Evolutionary conservation across 2,329 filamentous ascomycete genomes (phyloP).

Genomic region (Apiospora sp.): DNA sequence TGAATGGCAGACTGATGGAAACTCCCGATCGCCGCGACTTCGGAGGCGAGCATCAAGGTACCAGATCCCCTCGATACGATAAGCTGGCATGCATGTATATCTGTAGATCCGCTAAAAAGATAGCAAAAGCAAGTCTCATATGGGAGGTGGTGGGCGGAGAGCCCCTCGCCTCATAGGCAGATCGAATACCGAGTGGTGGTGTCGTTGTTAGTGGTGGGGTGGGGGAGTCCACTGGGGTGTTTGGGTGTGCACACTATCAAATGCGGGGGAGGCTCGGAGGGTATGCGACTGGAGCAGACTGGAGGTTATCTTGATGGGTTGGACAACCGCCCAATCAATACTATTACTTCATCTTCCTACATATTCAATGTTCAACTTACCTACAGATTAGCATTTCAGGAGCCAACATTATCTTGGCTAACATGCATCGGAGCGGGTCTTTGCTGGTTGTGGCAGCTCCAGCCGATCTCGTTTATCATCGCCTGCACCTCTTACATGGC

Average conservation of each 20-base stretch:
- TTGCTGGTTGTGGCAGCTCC: constrained; percentile 2
- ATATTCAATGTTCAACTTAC: background rate
- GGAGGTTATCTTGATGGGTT: background rate
- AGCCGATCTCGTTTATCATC: background rate
- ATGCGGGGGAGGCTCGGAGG: constrained; percentile 14
- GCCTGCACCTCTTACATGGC: background rate
- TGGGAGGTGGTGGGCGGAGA: background rate
- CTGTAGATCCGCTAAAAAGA: background rate
- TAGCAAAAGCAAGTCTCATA: background rate
- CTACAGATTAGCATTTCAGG: background rate
- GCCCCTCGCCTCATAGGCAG: background rate
- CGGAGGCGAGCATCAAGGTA: background rate
- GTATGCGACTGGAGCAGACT: background rate
- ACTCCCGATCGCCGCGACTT: background rate
- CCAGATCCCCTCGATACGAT: background rate
- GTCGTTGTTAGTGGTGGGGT: background rate
- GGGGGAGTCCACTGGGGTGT: background rate
- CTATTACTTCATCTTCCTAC: background rate
- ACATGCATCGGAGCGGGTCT: background rate
- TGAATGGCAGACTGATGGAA: background rate
- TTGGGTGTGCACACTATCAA: background rate
- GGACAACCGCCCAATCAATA: background rate
- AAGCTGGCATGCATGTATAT: constrained; percentile 1
- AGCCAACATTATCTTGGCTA: background rate
- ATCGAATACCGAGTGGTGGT: background rate